Evolutionary conservation across 495 filamentous ascomycete species (phyloP).

Genomic region (Penicillium argentinense): DNA sequence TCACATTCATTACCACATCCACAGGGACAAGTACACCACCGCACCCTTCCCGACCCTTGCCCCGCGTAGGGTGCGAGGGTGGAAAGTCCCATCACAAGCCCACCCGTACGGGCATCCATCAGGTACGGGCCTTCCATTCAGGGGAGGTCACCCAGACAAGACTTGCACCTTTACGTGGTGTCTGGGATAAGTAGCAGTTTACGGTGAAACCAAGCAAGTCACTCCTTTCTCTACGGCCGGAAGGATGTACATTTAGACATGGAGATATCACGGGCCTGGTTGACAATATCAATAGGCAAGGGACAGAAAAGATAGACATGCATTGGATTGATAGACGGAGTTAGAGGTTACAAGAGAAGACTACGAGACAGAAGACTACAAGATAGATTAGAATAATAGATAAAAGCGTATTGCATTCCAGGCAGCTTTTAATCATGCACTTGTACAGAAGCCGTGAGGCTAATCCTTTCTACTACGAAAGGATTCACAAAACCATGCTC

Average conservation of each 20-base stretch:
- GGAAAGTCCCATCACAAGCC: background rate
- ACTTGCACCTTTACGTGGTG: slow-evolving; percentile 19
- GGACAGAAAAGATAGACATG: too few relatives aligned
- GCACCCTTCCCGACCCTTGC: background rate
- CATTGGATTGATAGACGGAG: background rate
- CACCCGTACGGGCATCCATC: slow-evolving; percentile 7
- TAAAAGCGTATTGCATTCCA: slow-evolving; percentile 23
- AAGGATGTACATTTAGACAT: too few relatives aligned
- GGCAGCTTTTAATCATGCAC: slow-evolving; percentile 14
- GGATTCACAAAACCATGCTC: slow-evolving; percentile 16
- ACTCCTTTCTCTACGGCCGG: background rate
- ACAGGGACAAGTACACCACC: too few relatives aligned
- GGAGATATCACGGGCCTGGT: too few relatives aligned
- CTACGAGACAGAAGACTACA: background rate
- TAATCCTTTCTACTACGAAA: slow-evolving; percentile 22
- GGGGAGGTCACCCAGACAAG: background rate
- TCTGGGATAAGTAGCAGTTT: slow-evolving; percentile 11
- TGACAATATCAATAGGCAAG: too few relatives aligned
- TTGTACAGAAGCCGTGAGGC: slow-evolving; percentile 29
- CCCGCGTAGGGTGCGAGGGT: background rate
- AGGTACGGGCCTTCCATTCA: background rate
- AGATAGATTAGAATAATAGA: background rate
- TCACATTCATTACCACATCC: too few relatives aligned
- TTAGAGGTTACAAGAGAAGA: background rate
- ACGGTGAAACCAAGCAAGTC: slow-evolving; percentile 16